Percentiles rank a stretch among this genome's conserved stretches.
phyloP scores from a whole-genome alignment of 1,284 basidiomycete species.

The Ganoderma boninense region DNA sequence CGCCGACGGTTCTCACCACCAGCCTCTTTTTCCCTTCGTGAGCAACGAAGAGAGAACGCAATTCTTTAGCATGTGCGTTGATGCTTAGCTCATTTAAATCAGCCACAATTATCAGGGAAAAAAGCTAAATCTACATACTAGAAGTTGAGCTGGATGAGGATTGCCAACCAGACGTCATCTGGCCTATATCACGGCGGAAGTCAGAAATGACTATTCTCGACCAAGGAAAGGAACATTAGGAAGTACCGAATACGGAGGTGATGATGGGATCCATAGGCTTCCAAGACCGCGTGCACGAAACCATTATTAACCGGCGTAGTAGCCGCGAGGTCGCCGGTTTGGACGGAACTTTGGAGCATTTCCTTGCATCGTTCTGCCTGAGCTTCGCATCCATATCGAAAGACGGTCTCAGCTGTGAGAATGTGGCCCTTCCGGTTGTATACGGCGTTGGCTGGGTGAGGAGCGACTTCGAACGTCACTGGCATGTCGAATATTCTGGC shows the following conservation, averaged over 20 bases:
- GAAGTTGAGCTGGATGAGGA: constrained; percentile 14
- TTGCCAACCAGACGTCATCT: constrained; percentile 44
- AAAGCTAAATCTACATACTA: neutral
- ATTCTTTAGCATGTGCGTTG: constrained; percentile 50
- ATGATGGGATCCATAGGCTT: constrained; percentile 68
- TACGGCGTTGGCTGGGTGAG: too few relatives aligned
- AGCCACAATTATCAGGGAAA: neutral
- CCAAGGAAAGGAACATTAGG: neutral
- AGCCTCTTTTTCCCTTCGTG: constrained; percentile 50
- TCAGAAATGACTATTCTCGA: neutral
- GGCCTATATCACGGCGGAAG: constrained; percentile 39
- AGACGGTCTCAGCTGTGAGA: too few relatives aligned
- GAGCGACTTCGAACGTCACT: too few relatives aligned
- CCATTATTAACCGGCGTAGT: neutral
- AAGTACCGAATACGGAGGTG: constrained; percentile 75
- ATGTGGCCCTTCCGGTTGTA: too few relatives aligned
- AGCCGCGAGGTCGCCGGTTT: too few relatives aligned
- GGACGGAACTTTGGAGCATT: too few relatives aligned
- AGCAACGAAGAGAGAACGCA: constrained; percentile 50
- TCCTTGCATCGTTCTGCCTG: too few relatives aligned
- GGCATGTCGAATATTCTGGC: too few relatives aligned
- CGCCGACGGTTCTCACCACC: constrained; percentile 31
- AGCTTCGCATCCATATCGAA: too few relatives aligned
- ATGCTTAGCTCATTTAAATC: constrained; percentile 28
- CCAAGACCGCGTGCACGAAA: neutral